Conservation (phyloP, 768 basidiomycete genomes). For the Ramaria rubella region DNA sequence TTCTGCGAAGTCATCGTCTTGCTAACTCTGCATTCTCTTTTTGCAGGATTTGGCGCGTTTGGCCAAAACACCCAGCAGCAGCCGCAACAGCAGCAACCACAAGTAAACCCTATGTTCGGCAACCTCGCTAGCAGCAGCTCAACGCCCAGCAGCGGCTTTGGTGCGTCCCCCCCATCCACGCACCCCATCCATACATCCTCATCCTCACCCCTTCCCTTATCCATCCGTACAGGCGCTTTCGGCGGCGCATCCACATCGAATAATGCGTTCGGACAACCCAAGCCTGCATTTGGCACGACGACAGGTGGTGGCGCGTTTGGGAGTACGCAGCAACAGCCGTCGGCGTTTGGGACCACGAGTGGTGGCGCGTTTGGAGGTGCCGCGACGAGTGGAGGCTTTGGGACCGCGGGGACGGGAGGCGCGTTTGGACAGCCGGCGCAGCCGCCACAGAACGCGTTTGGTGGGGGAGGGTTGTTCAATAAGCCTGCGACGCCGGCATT, state of each 20-base stretch:
- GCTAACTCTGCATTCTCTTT: neutral
- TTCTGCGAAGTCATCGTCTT: neutral
- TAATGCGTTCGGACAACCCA: conserved; percentile 54
- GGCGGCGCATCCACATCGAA: conserved; percentile 25
- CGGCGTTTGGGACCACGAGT: conserved; percentile 2
- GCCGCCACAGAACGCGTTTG: conserved; percentile 34
- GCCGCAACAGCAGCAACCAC: conserved; percentile 41
- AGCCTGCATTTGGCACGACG: conserved; percentile 70
- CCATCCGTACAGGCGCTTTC: conserved; percentile 38
- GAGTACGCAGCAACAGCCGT: conserved; percentile 9
- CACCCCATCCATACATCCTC: conserved; percentile 16
- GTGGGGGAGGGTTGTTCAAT: conserved; percentile 53
- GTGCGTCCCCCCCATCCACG: conserved; percentile 28
- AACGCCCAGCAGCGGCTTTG: conserved; percentile 31
- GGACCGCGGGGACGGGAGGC: conserved; percentile 22
- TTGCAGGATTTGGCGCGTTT: conserved; percentile 41
- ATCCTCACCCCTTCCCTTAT: conserved; percentile 3
- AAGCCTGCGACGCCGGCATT: conserved; percentile 30
- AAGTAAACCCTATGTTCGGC: conserved; percentile 82
- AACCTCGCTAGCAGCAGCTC: conserved; percentile 2
- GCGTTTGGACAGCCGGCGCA: conserved; percentile 24
- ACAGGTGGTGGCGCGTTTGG: conserved; percentile 41
- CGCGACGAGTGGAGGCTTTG: conserved; percentile 19
- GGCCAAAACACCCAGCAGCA: conserved; percentile 37
- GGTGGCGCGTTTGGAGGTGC: conserved; percentile 6